phyloP scores from a whole-genome alignment of 2,329 filamentous ascomycete genomes.

The Stemphylium beticola region DNA sequence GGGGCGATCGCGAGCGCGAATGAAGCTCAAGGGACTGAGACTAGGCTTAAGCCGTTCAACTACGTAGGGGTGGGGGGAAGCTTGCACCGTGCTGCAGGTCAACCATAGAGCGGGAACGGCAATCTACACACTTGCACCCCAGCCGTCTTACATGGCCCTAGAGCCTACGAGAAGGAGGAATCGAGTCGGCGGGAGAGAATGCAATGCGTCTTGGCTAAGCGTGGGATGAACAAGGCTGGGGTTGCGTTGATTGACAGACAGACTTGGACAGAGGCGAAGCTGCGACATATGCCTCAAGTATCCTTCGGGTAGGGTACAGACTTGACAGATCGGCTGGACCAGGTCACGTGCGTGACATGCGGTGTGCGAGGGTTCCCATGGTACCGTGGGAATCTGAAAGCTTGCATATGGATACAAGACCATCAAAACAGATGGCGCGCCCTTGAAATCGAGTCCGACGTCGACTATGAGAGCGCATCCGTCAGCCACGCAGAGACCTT shows the following conservation, averaged over 20 bases:
- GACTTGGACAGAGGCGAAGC: not conserved
- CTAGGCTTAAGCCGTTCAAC: slow-evolving; percentile 17
- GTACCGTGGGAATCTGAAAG: not conserved
- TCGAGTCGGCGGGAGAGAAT: not conserved
- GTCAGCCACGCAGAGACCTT: not conserved
- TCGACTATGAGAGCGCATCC: not conserved
- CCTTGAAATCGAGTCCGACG: not conserved
- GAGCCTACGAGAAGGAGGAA: not conserved
- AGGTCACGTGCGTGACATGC: slow-evolving; percentile 4
- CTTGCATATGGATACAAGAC: not conserved
- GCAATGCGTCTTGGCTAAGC: slow-evolving; percentile 4
- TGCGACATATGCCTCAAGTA: slow-evolving; percentile 14
- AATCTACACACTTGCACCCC: slow-evolving; percentile 12
- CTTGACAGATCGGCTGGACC: slow-evolving; percentile 8
- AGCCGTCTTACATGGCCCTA: slow-evolving; percentile 12
- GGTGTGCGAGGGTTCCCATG: not conserved
- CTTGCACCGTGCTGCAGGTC: slow-evolving; percentile 17
- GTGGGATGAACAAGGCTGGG: not conserved
- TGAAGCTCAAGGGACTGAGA: slow-evolving; percentile 27
- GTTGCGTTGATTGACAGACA: not conserved
- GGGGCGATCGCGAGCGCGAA: slow-evolving; percentile 22
- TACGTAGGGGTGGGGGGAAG: slow-evolving; percentile 24
- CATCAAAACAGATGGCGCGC: not conserved
- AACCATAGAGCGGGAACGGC: slow-evolving; percentile 10
- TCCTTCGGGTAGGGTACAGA: slow-evolving; percentile 1